These are phyloP conservation scores for Priceomyces carsonii DNA, from an alignment of 805 yeast species.

Conservation along the genomic window DNA sequence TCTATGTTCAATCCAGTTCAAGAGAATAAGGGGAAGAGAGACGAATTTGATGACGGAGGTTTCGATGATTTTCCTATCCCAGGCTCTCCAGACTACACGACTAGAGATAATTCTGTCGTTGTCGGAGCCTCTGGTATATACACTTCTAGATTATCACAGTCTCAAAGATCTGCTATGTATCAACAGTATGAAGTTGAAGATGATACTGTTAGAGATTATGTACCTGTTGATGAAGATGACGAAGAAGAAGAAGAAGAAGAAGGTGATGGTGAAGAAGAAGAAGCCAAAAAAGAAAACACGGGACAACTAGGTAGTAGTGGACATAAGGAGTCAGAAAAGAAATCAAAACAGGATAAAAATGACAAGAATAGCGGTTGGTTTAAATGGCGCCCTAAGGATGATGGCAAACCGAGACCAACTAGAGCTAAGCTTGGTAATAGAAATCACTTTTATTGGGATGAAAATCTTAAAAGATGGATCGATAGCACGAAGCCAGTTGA, in stretches of 20 bases:
- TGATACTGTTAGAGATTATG: conserved; percentile 44
- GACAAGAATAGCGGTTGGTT: conserved; percentile 47
- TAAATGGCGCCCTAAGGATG: conserved; percentile 39
- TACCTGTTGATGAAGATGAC: conserved; percentile 44
- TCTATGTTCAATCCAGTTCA: conserved; percentile 31
- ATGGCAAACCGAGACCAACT: conserved; percentile 71
- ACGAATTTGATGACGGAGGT: conserved; percentile 19
- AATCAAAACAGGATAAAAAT: conserved; percentile 1
- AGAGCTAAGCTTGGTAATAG: conserved; percentile 86
- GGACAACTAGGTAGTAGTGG: too few species aligned
- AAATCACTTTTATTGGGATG: conserved; percentile 75
- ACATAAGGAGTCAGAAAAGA: conserved; percentile 6
- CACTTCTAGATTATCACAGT: conserved; percentile 42
- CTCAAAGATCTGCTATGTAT: conserved; percentile 44
- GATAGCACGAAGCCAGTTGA: conserved; percentile 66
- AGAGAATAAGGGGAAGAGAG: conserved; percentile 11
- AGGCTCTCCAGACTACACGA: conserved; percentile 45
- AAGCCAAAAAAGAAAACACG: conserved; percentile 4
- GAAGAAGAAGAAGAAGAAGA: conserved; percentile 52
- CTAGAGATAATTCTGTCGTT: conserved; percentile 44
- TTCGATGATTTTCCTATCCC: conserved; percentile 46
- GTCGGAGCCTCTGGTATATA: conserved; percentile 35
- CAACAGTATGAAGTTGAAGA: conserved; percentile 47
- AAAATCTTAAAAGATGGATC: conserved; percentile 84
- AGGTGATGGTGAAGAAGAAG: conserved; percentile 17